Evolutionary conservation across 2,329 filamentous ascomycete genomes (phyloP), one percentile per base, ranked within the genome.

Genomic region (Lecanicillium sp.): DNA sequence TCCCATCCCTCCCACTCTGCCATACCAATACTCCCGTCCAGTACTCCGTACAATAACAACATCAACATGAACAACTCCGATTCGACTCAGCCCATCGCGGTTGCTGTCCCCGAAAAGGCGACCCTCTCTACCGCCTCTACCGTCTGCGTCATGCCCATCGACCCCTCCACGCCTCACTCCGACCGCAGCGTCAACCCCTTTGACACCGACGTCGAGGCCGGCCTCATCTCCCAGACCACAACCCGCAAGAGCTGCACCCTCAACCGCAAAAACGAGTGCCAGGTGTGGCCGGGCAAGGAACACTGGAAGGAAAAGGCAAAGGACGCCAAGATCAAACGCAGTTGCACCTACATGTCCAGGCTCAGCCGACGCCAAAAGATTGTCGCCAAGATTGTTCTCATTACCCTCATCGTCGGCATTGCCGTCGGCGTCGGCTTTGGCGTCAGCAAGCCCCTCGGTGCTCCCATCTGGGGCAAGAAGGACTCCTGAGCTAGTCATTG

Each of bases 251-350:
- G 57, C 30, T 53, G 44, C 39, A 30, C 58, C 8, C 50, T 60
- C 23, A 52, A 55, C 17, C 55, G 70, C 46, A 69, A 69, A 51
- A 64, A 60, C 43, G 76, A 82, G 51, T 75, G 72, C 56, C 68
- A 74, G 37, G 76, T 81, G 15, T 83, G 79, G 79, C 79, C 79
- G 5, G 74, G 75, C 49, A 73, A 78, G 58, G 70, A 74, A 20
- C 73, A 81, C 58, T 81, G 79, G 78, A 77, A 75, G 62, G 68
- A 72, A 51, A 78, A 79, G 67, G 76, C 77, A 52, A 77, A 75
- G 63, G 72, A 69, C 10, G 74, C 75, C 51, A 79, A 79, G 66
- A 68, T 68, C 54, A 74, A 71, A 51, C 64, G 68, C 52, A 71
- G 67, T 47, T 80, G 77, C 62, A 71, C 71, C 48, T 77, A 71